Conservation (phyloP, 2,329 filamentous ascomycete genomes). For the Sporothrix brunneoviolacea region DNA sequence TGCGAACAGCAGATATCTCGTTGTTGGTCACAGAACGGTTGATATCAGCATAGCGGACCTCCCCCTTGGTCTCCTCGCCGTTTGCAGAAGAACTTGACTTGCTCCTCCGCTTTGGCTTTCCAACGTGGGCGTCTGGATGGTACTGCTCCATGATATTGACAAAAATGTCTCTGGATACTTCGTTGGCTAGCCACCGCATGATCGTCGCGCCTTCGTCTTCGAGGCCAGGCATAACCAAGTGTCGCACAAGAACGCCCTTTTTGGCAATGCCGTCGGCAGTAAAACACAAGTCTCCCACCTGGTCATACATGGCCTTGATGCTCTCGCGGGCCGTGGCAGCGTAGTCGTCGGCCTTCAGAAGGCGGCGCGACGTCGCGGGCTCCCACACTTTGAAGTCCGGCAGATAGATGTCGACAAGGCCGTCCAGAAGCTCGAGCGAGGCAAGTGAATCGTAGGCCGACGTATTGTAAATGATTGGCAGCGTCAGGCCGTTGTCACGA, state of each 20-base stretch:
- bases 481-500: conserved; percentile 57
- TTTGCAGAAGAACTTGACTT: conserved; percentile 23
- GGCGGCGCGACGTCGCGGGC: conserved; percentile 54
- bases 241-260: conserved; percentile 66
- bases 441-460: conserved; percentile 72
- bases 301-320: conserved; percentile 70
- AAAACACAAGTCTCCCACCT: conserved; percentile 79
- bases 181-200: conserved; percentile 66
- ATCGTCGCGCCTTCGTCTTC: conserved; percentile 68
- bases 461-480: conserved; percentile 81
- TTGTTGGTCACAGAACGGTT: conserved; percentile 61
- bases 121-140: conserved; percentile 72
- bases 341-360: conserved; percentile 76
- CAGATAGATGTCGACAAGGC: conserved; percentile 79
- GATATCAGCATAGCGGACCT: conserved; percentile 65
- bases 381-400: conserved; percentile 84
- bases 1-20: conserved; percentile 60
- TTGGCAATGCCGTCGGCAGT: conserved; percentile 75
- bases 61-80: conserved; percentile 29
- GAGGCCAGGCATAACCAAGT: conserved; percentile 79
- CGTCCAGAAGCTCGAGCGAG: conserved; percentile 66
- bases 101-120: conserved; percentile 50
- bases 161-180: conserved; percentile 69
- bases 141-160: conserved; percentile 90
- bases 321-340: conserved; percentile 65